Percentiles rank a stretch among this genome's conserved stretches.
Conservation (phyloP, 2,329 filamentous ascomycete species). For the Penicillium sclerotiorum region DNA sequence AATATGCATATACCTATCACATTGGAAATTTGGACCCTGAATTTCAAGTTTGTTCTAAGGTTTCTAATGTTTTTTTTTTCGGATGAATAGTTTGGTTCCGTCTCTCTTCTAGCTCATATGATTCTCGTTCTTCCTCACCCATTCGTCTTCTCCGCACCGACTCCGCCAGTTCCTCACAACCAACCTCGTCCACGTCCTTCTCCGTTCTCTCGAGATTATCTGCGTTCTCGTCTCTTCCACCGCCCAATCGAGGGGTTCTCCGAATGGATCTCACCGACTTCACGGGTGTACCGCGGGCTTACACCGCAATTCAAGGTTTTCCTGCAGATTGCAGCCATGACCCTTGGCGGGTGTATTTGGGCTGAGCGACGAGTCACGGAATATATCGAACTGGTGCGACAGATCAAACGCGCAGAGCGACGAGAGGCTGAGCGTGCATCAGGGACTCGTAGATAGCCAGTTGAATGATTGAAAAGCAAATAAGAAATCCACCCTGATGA, state of each 20-base stretch:
- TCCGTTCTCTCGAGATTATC: conserved; percentile 32
- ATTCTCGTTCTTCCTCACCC: conserved; percentile 47
- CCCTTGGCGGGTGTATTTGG: conserved; percentile 52
- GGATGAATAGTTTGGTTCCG: conserved; percentile 43
- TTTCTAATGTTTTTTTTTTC: conserved; percentile 1
- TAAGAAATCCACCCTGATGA: neutral
- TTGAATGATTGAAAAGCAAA: too few relatives aligned
- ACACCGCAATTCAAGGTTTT: conserved; percentile 55
- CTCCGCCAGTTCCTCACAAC: conserved; percentile 26
- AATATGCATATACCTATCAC: too few relatives aligned
- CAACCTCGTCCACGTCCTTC: conserved; percentile 26
- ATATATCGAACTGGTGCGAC: conserved; percentile 48
- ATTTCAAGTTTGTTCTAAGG: too few relatives aligned
- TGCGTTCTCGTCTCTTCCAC: conserved; percentile 39
- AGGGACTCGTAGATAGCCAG: neutral
- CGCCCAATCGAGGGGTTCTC: conserved; percentile 53
- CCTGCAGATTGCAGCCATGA: conserved; percentile 52
- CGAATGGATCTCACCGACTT: conserved; percentile 46
- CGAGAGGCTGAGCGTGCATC: conserved; percentile 32
- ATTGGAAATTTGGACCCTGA: too few relatives aligned
- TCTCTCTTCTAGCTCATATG: conserved; percentile 51
- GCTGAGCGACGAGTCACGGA: conserved; percentile 50
- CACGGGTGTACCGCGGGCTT: conserved; percentile 49
- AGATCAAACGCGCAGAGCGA: conserved; percentile 45
- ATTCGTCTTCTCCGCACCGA: conserved; percentile 40